Base-by-base conservation (phyloP, 306 rosid species). In the Rosa rugosa region DNA sequence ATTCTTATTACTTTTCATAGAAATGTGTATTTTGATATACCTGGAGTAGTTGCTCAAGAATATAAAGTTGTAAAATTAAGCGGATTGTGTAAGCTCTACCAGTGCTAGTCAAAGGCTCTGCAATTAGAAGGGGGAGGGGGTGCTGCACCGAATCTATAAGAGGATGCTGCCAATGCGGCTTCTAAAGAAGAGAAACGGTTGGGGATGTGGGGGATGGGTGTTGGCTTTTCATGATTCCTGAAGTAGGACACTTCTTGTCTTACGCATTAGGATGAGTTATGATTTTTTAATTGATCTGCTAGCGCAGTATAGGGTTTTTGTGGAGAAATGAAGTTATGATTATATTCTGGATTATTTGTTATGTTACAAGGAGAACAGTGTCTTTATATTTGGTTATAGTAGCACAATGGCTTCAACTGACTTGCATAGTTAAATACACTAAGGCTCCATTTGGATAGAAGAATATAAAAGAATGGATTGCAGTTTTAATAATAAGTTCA, bases 401-500 rank as follows among this genome's bases (percentile, higher is more conserved):
- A 57, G 64, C 16, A 8, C 27, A 67, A 20, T 67, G 71, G 22
- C 6, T 36, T 38, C 49, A 38, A 67, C 25, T 20, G 47, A 41
- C 3, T 67, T 40, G 42, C 38, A 40, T 66, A 0, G 71, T 18
- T 66, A 41, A 66, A 40, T 23, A n/a, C 72, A 20, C 4, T 3
- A 42, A 68, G 49, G 17, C 72, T 68, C 31, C 72, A n/a, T 68
- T n/a, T 68, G 14, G 72, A n/a, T n/a, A n/a, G 65, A 40, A 11
- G 25, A 47, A 66, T 38, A 5, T 66, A 18, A 66, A 66, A 17
- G 23, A 66, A 18, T 40, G 45, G 22, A 41, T 4, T 68, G 44
- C 8, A 5, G 13, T 67, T 66, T 38, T 66, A 41, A 18, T 42
- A n/a, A 69, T 44, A 69, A 69, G 25, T 25, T 47, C 47, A 31